Conservation (phyloP, 306 rosid species). For the Acmispon strigosus region DNA sequence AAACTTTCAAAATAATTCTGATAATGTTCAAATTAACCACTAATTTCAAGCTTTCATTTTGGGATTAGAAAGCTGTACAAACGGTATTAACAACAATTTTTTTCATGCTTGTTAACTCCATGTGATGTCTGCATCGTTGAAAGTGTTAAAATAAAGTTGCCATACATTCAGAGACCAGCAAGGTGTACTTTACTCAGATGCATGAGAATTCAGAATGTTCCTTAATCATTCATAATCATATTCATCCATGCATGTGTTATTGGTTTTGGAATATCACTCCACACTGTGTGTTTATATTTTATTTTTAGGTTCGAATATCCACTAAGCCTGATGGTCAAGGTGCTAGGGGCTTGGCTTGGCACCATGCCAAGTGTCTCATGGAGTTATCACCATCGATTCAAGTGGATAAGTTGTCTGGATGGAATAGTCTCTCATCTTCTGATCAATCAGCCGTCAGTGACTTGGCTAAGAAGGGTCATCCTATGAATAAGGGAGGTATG, state of each 20-base stretch:
- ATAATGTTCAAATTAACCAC: neutral
- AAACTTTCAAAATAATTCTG: neutral
- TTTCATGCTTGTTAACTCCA: neutral
- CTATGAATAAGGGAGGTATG: conserved; percentile 45
- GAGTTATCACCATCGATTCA: conserved; percentile 58
- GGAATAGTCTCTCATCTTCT: conserved; percentile 65
- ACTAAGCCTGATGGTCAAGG: conserved; percentile 72
- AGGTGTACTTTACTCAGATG: conserved; percentile 1
- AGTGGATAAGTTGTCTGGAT: conserved; percentile 75
- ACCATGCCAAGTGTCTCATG: conserved; percentile 84
- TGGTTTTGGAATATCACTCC: conserved; percentile 22
- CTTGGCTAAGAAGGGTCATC: conserved; percentile 37
- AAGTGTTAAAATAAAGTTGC: neutral
- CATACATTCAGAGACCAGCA: neutral
- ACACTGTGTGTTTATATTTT: conserved; percentile 8
- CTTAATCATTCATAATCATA: neutral
- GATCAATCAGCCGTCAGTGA: conserved; percentile 65
- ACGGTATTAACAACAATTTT: neutral
- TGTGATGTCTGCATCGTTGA: neutral
- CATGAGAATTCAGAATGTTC: conserved; percentile 1
- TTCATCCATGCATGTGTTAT: neutral
- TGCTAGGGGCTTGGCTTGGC: conserved; percentile 76
- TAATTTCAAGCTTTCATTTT: neutral
- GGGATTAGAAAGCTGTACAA: conserved; percentile 9
- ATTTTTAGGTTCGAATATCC: conserved; percentile 73